Percentiles rank a stretch among this genome's conserved stretches.
phyloP scores from a whole-genome alignment of 129 eudicot genomes.

The Ambrosia artemisiifolia region DNA sequence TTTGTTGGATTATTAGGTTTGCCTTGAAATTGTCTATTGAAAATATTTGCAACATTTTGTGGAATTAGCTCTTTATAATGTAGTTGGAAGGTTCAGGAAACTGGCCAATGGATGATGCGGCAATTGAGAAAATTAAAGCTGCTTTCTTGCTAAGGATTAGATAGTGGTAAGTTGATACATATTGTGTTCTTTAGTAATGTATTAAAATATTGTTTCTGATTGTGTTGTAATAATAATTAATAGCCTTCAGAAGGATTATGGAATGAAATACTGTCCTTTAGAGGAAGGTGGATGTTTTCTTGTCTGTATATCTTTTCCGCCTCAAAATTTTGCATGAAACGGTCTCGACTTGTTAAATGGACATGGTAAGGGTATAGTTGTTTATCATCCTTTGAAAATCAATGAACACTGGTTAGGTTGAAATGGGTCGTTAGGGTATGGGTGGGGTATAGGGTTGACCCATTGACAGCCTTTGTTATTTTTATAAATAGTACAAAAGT shows the following conservation, averaged over 20 bases:
- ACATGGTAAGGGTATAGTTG: slow-evolving; percentile 37
- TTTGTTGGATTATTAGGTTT: too few relatives aligned
- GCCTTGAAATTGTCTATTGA: too few relatives aligned
- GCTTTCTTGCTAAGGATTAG: slow-evolving; percentile 84
- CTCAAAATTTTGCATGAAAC: slow-evolving; percentile 84
- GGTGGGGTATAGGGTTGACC: too few relatives aligned
- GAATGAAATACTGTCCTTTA: slow-evolving; percentile 55
- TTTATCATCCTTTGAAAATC: neutral
- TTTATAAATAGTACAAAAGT: too few relatives aligned
- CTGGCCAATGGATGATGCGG: slow-evolving; percentile 91
- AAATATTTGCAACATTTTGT: neutral
- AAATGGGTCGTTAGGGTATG: slow-evolving; percentile 3
- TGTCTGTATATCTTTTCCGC: slow-evolving; percentile 85
- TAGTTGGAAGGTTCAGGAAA: slow-evolving; percentile 98
- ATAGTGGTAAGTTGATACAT: slow-evolving; percentile 50
- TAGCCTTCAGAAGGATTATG: slow-evolving; percentile 62
- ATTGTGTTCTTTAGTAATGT: neutral
- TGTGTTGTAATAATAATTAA: slow-evolving; percentile 15
- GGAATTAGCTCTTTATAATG: slow-evolving; percentile 9
- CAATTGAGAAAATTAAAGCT: slow-evolving; percentile 89
- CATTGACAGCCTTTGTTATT: too few relatives aligned
- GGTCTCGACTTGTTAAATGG: slow-evolving; percentile 59
- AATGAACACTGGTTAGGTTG: neutral
- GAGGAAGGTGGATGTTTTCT: slow-evolving; percentile 74
- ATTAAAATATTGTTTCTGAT: slow-evolving; percentile 19